Evolutionary conservation across 2,329 filamentous ascomycete genomes (phyloP).

Genomic region (Chalaropsis ovoidea): DNA sequence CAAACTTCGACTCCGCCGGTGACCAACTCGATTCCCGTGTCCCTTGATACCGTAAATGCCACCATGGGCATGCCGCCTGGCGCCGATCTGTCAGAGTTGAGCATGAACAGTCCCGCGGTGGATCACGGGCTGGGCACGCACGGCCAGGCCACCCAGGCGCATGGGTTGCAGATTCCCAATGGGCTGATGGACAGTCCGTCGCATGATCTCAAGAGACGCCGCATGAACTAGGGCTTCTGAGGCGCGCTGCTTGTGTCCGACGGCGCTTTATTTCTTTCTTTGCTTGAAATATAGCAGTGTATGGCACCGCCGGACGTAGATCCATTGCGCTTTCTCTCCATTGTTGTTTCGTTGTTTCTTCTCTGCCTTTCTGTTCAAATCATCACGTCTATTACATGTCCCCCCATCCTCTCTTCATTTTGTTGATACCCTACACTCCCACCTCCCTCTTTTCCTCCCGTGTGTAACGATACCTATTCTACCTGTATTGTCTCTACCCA

Average conservation of each 20-base stretch:
- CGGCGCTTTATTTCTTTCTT: neutral
- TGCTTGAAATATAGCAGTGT: neutral
- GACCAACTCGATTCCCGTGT: neutral
- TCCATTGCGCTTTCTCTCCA: neutral
- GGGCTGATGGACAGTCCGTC: conserved; percentile 13
- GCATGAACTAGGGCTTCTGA: conserved; percentile 20
- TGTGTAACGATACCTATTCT: conserved; percentile 9
- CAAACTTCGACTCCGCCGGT: neutral
- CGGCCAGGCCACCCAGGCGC: conserved; percentile 9
- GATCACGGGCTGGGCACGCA: conserved; percentile 13
- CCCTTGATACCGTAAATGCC: neutral
- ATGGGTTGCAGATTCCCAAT: conserved; percentile 12
- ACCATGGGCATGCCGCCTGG: conserved; percentile 20
- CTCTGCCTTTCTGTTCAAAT: too few species aligned
- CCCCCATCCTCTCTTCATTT: neutral
- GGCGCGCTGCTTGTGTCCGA: neutral
- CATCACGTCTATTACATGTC: too few species aligned
- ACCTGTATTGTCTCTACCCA: neutral
- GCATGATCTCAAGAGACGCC: conserved; percentile 23
- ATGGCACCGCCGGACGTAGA: neutral
- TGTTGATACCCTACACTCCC: conserved; percentile 17
- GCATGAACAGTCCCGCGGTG: conserved; percentile 22
- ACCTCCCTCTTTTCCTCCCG: neutral
- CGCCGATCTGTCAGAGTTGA: conserved; percentile 22
- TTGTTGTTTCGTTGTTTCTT: too few species aligned